Base-by-base conservation (phyloP, 1,139 yeast species). In the Lodderomyces jiufengensis region DNA sequence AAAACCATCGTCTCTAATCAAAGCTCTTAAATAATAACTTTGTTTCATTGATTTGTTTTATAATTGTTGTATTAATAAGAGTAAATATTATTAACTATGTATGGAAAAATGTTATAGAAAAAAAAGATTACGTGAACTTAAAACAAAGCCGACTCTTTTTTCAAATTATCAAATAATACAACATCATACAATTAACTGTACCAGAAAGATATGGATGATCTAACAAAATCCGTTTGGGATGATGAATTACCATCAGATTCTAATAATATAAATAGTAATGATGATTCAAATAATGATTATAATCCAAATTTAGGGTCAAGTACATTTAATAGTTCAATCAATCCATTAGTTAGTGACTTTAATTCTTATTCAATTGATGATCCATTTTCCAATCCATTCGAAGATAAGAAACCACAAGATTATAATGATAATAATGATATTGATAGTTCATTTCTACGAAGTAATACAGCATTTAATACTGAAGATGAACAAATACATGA, bases 161-260 rank as follows among this genome's bases (percentile, higher is more conserved):
- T 18, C n/a, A n/a, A n/a, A n/a, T n/a, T n/a, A n/a, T n/a, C n/a
- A n/a, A n/a, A n/a, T n/a, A n/a, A n/a, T n/a, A n/a, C n/a, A n/a
- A n/a, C n/a, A n/a, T n/a, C n/a, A n/a, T n/a, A n/a, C n/a, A n/a
- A n/a, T n/a, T n/a, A n/a, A n/a, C n/a, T n/a, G n/a, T n/a, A n/a
- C n/a, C n/a, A n/a, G n/a, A n/a, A 24, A 27, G n/a, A 9, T 14
- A 28, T 28, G 31, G 68, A 62, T 34, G 67, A 63, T 38, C 50
- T 63, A 22, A 58, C 66, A 8, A 64, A 64, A 16, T 61, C 67
- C 9, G 66, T 58, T 39, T 63, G 68, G 68, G 66, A 61, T 39
- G 69, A 63, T 46, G 61, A 59, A 5, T 40, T 60, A 14, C 48
- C 63, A 2, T 18, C 20, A n/a, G 29, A 32, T 11, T 31, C 34